These are phyloP conservation scores for Pseudogymnoascus sp. DNA, from an alignment of 2,329 filamentous ascomycete species.

Conservation along the genomic window DNA sequence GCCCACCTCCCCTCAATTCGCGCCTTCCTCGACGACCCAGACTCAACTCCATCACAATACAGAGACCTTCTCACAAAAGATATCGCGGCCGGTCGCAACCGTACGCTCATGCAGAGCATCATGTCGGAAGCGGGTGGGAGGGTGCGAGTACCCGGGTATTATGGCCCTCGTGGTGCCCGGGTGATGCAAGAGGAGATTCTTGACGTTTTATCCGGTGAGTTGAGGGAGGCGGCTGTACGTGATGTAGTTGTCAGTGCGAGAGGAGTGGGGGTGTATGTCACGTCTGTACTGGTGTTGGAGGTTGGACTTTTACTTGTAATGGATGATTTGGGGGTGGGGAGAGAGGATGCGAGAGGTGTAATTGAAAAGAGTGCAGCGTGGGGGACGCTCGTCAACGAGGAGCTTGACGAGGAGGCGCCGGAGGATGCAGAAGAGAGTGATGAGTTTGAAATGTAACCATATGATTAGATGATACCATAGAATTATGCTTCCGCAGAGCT, in stretches of 20 bases:
- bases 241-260: conserved; percentile 59
- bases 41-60: conserved; percentile 45
- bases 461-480: background rate
- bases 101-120: conserved; percentile 48
- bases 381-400: conserved; percentile 25
- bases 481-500: background rate
- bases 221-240: conserved; percentile 53
- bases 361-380: conserved; percentile 20
- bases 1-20: conserved; percentile 47
- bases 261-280: conserved; percentile 60
- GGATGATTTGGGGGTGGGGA: conserved; percentile 45
- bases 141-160: conserved; percentile 57
- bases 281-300: conserved; percentile 71
- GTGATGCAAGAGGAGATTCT: conserved; percentile 65
- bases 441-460: conserved; percentile 13
- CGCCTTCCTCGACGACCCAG: conserved; percentile 44
- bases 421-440: conserved; percentile 39
- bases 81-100: conserved; percentile 48
- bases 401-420: conserved; percentile 53
- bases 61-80: conserved; percentile 45
- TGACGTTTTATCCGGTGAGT: conserved; percentile 44
- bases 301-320: conserved; percentile 44
- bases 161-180: conserved; percentile 65
- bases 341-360: conserved; percentile 29
- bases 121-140: conserved; percentile 35